Percentiles rank a stretch among this genome's conserved stretches.
phyloP scores from a whole-genome alignment of 192 early-diverging fungal species.

The Coemansia biformis region DNA sequence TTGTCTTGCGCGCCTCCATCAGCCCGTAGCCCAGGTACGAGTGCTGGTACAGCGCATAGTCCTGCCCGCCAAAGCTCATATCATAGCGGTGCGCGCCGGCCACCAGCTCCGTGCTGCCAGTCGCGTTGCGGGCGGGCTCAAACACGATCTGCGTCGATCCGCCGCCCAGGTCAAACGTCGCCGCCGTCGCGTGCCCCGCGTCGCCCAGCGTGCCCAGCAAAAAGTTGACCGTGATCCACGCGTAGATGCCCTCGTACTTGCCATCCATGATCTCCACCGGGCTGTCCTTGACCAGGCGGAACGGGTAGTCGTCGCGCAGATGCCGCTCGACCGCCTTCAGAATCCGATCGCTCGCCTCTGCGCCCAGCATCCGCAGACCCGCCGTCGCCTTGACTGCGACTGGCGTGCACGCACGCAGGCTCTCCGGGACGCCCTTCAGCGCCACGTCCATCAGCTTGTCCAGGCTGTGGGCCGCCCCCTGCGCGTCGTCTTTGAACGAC shows the following conservation, averaged over 20 bases:
- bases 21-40: slow-evolving; percentile 92
- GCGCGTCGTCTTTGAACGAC: slow-evolving; percentile 59
- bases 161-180: slow-evolving; percentile 93
- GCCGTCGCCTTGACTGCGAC: slow-evolving; percentile 95
- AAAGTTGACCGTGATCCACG: slow-evolving; percentile 98
- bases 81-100: slow-evolving; percentile 71
- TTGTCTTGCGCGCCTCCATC: slow-evolving; percentile 72
- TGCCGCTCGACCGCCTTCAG: slow-evolving; percentile 63
- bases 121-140: slow-evolving; percentile 62
- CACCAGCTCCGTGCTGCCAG: slow-evolving; percentile 24
- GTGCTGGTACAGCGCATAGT: slow-evolving; percentile 89
- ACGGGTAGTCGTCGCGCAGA: slow-evolving; percentile 72
- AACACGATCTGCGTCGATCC: slow-evolving; percentile 97
- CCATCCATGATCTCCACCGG: slow-evolving; percentile 93
- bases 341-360: slow-evolving; percentile 65
- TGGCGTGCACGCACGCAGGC: slow-evolving; percentile 74
- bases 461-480: slow-evolving; percentile 74
- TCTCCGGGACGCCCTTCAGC: slow-evolving; percentile 63
- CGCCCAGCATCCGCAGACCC: slow-evolving; percentile 76
- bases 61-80: slow-evolving; percentile 63
- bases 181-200: slow-evolving; percentile 61
- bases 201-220: slow-evolving; percentile 65
- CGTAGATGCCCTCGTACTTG: slow-evolving; percentile 95
- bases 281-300: slow-evolving; percentile 62
- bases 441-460: slow-evolving; percentile 73